Evolutionary conservation across 306 rosid species (phyloP).

Genomic region (Quercus aquifolioides): DNA sequence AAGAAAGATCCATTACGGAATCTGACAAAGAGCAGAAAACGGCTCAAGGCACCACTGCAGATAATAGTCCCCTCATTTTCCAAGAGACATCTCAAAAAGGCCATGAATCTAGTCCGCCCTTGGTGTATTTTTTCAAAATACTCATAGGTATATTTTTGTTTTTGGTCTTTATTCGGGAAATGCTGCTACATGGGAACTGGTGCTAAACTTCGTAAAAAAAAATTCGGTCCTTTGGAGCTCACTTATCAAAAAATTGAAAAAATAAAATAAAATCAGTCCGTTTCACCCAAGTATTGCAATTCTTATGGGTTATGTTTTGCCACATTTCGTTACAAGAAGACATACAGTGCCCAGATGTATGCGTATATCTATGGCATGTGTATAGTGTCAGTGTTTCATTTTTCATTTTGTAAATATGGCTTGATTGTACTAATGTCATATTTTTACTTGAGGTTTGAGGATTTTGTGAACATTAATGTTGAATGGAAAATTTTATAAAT

Average conservation of each 20-base stretch:
- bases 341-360: conserved; percentile 1
- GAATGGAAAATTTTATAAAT: not conserved
- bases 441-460: not conserved
- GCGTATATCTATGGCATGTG: too few relatives aligned
- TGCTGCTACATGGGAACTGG: conserved; percentile 28
- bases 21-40: conserved; percentile 1
- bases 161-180: conserved; percentile 19
- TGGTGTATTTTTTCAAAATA: conserved; percentile 25
- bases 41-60: conserved; percentile 15
- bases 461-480: not conserved
- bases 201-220: not conserved
- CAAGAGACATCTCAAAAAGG: conserved; percentile 20
- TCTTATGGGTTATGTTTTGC: not conserved
- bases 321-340: not conserved
- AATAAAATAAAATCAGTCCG: not conserved
- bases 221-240: not conserved
- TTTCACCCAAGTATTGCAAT: conserved; percentile 2
- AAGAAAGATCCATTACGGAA: not conserved
- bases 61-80: conserved; percentile 18
- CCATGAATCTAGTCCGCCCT: conserved; percentile 30
- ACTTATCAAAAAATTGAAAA: too few relatives aligned
- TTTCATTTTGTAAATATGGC: not conserved
- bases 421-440: not conserved
- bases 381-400: not conserved
- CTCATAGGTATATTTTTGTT: conserved; percentile 30